phyloP scores from a whole-genome alignment of 768 basidiomycete genomes.

The Ephemerocybe angulata region DNA sequence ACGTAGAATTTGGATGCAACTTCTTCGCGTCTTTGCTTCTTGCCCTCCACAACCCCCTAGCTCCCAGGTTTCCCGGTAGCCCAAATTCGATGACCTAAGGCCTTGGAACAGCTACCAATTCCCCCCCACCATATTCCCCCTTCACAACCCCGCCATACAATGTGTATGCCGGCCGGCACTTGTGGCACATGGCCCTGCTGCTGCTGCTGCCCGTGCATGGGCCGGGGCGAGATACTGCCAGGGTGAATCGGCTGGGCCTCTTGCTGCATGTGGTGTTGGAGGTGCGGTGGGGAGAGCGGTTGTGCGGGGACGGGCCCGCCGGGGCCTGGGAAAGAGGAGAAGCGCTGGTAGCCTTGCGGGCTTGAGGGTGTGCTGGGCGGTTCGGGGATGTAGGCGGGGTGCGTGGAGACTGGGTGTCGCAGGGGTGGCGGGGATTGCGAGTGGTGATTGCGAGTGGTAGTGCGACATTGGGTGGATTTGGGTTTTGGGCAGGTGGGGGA shows the following conservation, averaged over 20 bases:
- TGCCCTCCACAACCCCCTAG: too few species aligned
- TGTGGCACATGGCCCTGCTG: slow-evolving; percentile 75
- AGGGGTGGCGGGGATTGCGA: slow-evolving; percentile 73
- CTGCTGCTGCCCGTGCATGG: slow-evolving; percentile 54
- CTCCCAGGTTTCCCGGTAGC: too few species aligned
- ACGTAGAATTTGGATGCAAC: too few species aligned
- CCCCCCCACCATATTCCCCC: too few species aligned
- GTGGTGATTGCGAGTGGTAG: too few species aligned
- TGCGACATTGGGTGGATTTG: slow-evolving; percentile 20
- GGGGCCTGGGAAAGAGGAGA: slow-evolving; percentile 55
- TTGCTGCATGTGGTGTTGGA: slow-evolving; percentile 26
- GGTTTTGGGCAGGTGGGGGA: neutral
- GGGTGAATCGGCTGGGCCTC: slow-evolving; percentile 69
- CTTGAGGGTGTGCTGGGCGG: slow-evolving; percentile 74
- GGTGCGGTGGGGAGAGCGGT: slow-evolving; percentile 18
- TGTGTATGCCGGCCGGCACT: too few species aligned
- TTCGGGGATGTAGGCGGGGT: slow-evolving; percentile 81
- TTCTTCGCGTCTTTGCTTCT: too few species aligned
- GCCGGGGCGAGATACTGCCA: slow-evolving; percentile 95
- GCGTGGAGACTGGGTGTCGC: slow-evolving; percentile 85
- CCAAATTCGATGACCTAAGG: too few species aligned
- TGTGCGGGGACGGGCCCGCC: slow-evolving; percentile 20
- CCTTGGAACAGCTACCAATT: too few species aligned
- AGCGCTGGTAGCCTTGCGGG: slow-evolving; percentile 73
- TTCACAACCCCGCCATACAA: too few species aligned